Evolutionary conservation across 2,329 filamentous ascomycete genomes (phyloP).

Genomic region (Thielaviopsis cerberus): DNA sequence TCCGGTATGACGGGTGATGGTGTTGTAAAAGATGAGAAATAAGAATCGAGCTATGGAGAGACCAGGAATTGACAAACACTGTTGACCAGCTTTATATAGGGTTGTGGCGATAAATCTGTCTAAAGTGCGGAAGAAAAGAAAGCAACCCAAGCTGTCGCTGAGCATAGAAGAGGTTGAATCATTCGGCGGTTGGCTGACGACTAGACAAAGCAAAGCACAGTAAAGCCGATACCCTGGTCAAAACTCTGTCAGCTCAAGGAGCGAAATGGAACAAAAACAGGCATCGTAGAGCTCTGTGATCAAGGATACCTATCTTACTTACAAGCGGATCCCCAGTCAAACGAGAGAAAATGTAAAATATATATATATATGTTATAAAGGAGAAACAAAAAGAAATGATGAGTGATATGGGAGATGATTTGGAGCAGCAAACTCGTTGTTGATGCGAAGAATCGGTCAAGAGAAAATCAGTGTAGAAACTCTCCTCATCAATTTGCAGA

Average conservation of each 20-base stretch:
- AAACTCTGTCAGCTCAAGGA: not conserved
- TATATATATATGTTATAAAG: no score
- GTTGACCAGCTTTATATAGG: no score
- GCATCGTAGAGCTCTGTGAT: not conserved
- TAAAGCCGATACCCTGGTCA: not conserved
- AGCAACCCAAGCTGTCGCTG: not conserved
- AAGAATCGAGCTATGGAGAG: not conserved
- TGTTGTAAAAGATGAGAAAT: not conserved
- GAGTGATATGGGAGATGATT: no score
- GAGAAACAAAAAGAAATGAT: not conserved
- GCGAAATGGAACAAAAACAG: not conserved
- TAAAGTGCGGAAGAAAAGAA: not conserved
- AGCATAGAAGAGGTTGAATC: not conserved
- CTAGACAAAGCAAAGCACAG: not conserved
- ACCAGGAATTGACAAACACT: not conserved
- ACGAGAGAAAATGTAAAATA: not conserved
- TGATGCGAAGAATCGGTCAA: no score
- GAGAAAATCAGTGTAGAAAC: no score
- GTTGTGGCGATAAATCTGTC: not conserved
- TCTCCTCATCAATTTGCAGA: not conserved
- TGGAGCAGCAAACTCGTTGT: no score
- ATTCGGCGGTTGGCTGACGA: not conserved
- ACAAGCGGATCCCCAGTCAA: not conserved
- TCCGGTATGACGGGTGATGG: not conserved
- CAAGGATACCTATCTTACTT: not conserved